Evolutionary conservation across 129 eudicot genomes (phyloP).

Genomic region (Centella asiatica): DNA sequence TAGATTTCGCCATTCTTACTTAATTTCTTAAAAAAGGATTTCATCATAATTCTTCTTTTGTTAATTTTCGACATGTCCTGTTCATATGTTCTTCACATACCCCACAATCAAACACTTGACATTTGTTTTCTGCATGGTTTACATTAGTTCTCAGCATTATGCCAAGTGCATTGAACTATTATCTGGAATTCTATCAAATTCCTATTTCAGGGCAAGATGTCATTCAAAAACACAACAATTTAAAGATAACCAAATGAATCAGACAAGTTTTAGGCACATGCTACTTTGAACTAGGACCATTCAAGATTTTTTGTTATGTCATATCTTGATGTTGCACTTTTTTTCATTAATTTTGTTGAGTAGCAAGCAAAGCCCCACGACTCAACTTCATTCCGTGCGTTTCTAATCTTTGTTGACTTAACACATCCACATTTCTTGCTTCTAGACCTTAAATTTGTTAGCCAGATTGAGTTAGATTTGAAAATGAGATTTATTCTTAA

Average conservation of each 20-base stretch:
- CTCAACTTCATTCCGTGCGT: neutral
- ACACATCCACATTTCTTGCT: neutral
- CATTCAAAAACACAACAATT: neutral
- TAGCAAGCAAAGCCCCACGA: too few species aligned
- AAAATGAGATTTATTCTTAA: too few species aligned
- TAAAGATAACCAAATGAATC: conserved; percentile 3
- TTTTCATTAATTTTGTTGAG: too few species aligned
- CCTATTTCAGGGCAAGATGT: too few species aligned
- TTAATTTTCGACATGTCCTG: conserved; percentile 7
- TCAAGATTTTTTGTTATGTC: neutral
- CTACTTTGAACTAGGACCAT: neutral
- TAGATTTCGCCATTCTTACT: too few species aligned
- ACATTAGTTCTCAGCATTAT: neutral
- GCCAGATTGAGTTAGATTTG: too few species aligned
- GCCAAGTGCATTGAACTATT: conserved; percentile 3
- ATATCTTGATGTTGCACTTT: neutral
- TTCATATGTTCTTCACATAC: neutral
- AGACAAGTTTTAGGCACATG: neutral
- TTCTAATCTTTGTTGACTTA: neutral
- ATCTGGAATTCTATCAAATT: too few species aligned
- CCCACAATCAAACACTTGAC: neutral
- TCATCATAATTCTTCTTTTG: neutral
- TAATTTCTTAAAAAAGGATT: too few species aligned
- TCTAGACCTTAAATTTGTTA: neutral
- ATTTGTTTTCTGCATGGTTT: neutral